Evolutionary conservation across 768 basidiomycete genomes (phyloP).

Genomic region (Hortiboletus campestris): DNA sequence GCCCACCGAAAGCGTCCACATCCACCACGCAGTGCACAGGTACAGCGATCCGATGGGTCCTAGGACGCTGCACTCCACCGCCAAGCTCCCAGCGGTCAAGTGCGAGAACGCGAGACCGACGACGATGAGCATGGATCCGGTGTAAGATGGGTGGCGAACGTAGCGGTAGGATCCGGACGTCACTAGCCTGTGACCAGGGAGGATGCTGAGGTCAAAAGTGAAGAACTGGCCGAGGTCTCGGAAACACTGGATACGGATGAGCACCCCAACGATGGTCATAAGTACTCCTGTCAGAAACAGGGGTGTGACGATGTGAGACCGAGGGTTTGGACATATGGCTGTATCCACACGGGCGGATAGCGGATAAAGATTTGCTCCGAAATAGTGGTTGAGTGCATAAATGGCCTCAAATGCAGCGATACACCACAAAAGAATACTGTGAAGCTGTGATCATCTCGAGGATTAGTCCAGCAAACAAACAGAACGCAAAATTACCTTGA

Average conservation of each 20-base stretch:
- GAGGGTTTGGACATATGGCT: constrained; percentile 32
- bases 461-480: not conserved
- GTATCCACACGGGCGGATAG: constrained; percentile 33
- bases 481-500: constrained; percentile 41
- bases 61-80: constrained; percentile 38
- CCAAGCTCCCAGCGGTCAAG: constrained; percentile 46
- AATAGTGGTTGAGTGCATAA: constrained; percentile 35
- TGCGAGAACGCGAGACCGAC: constrained; percentile 46
- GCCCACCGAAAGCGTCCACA: constrained; percentile 47
- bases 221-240: constrained; percentile 51
- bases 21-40: constrained; percentile 45
- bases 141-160: constrained; percentile 57
- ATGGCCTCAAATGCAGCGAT: constrained; percentile 51
- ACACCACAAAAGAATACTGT: constrained; percentile 48
- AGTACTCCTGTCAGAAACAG: constrained; percentile 47
- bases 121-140: constrained; percentile 50
- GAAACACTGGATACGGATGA: constrained; percentile 55
- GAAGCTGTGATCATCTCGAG: constrained; percentile 37
- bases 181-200: constrained; percentile 49
- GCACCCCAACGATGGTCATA: constrained; percentile 41
- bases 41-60: constrained; percentile 32
- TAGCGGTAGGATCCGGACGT: constrained; percentile 49
- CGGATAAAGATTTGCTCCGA: constrained; percentile 27
- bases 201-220: constrained; percentile 58
- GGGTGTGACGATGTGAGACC: constrained; percentile 35